Percentiles rank a stretch among this genome's conserved stretches.
Conservation (phyloP, 768 basidiomycete species). For the Hygrocybe punicea region DNA sequence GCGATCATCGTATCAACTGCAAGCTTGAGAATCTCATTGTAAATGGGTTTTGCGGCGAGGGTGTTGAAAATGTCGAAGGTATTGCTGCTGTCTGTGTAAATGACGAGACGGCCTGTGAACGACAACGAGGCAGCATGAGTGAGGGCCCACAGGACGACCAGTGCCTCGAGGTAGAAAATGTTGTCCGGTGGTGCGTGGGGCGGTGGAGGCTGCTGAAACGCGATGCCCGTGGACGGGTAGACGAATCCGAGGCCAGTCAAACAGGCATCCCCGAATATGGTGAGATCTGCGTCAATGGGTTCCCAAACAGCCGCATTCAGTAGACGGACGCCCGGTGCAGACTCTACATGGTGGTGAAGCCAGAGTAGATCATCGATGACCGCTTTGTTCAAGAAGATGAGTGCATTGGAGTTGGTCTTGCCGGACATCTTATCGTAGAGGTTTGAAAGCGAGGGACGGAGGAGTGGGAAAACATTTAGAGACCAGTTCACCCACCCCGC, state of each 20-base stretch:
- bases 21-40: conserved; percentile 11
- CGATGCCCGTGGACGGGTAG: conserved; percentile 6
- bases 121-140: conserved; percentile 10
- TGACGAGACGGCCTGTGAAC: too few relatives aligned
- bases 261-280: conserved; percentile 24
- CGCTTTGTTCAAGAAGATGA: too few relatives aligned
- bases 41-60: too few relatives aligned
- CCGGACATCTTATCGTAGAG: too few relatives aligned
- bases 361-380: too few relatives aligned
- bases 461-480: conserved; percentile 34
- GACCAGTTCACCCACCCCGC: too few relatives aligned
- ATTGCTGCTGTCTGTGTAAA: conserved; percentile 26
- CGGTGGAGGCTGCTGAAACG: conserved; percentile 11
- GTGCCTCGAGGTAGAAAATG: conserved; percentile 26
- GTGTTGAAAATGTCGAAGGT: conserved; percentile 24
- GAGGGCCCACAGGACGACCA: conserved; percentile 16
- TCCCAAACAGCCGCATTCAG: conserved; percentile 20
- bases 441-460: too few relatives aligned
- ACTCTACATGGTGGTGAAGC: too few relatives aligned
- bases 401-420: too few relatives aligned
- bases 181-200: not conserved
- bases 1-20: conserved; percentile 14
- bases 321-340: too few relatives aligned
- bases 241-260: too few relatives aligned
- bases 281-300: conserved; percentile 7